These are phyloP conservation scores for Candida freyschussii DNA, from an alignment of 1,139 yeast genomes.

Conservation along the genomic window DNA sequence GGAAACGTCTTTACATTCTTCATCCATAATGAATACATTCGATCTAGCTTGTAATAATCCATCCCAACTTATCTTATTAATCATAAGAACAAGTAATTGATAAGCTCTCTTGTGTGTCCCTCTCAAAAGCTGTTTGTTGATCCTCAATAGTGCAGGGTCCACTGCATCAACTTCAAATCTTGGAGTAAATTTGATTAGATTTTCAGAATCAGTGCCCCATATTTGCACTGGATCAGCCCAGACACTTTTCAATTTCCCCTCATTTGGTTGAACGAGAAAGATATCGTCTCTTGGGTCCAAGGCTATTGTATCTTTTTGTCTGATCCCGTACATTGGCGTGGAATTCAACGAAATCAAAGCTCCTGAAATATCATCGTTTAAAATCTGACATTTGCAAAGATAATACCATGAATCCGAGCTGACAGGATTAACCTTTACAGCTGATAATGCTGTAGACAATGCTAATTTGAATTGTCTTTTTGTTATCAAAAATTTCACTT, in stretches of 20 bases:
- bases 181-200: slow-evolving; percentile 35
- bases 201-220: slow-evolving; percentile 54
- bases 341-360: slow-evolving; percentile 84
- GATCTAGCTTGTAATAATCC: slow-evolving; percentile 75
- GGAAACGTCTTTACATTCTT: slow-evolving; percentile 50
- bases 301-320: slow-evolving; percentile 51
- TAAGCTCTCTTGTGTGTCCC: slow-evolving; percentile 81
- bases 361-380: slow-evolving; percentile 62
- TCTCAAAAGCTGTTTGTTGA: slow-evolving; percentile 73
- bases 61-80: slow-evolving; percentile 81
- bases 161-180: slow-evolving; percentile 42
- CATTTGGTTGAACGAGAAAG: slow-evolving; percentile 71
- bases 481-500: slow-evolving; percentile 64
- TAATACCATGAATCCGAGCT: slow-evolving; percentile 82
- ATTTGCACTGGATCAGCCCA: slow-evolving; percentile 48
- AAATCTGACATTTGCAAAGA: slow-evolving; percentile 68
- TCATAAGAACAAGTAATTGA: slow-evolving; percentile 59
- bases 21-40: slow-evolving; percentile 91
- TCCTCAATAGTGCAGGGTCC: slow-evolving; percentile 62
- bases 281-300: slow-evolving; percentile 67
- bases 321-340: slow-evolving; percentile 79
- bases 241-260: slow-evolving; percentile 51
- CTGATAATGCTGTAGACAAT: slow-evolving; percentile 62
- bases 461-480: slow-evolving; percentile 72
- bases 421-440: slow-evolving; percentile 78